Conservation (phyloP, 495 filamentous ascomycete species). For the Usnea hakonensis region DNA sequence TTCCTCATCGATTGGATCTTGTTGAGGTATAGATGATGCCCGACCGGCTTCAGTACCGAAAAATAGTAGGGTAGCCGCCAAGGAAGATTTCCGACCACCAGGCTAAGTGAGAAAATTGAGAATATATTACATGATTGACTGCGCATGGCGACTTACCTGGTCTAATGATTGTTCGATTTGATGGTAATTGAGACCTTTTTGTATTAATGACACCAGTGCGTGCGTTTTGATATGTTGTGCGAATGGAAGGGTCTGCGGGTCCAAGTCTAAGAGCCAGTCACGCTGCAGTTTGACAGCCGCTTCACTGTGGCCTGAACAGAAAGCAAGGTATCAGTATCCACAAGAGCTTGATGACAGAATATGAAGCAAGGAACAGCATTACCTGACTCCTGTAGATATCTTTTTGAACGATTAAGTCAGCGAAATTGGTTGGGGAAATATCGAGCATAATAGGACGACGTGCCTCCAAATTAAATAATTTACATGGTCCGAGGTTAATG, state of each 20-base stretch:
- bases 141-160: conserved; percentile 42
- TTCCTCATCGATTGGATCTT: conserved; percentile 18
- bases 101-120: conserved; percentile 10
- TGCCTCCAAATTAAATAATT: conserved; percentile 99
- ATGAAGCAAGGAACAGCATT: conserved; percentile 32
- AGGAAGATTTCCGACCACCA: conserved; percentile 5
- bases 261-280: conserved; percentile 59
- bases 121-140: background rate
- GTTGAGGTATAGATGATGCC: conserved; percentile 17
- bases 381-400: conserved; percentile 88
- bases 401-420: conserved; percentile 38
- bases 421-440: conserved; percentile 3
- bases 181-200: conserved; percentile 70
- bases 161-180: conserved; percentile 55
- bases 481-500: conserved; percentile 83
- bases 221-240: conserved; percentile 67
- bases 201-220: conserved; percentile 65
- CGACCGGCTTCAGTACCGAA: conserved; percentile 41
- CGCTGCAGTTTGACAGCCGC: conserved; percentile 74
- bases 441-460: conserved; percentile 36
- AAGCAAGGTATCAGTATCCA: conserved; percentile 16
- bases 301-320: conserved; percentile 46
- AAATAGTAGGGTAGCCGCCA: conserved; percentile 36
- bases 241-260: conserved; percentile 68
- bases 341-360: background rate